Evolutionary conservation across 768 basidiomycete genomes (phyloP).

Genomic region (Chalciporus chontae): DNA sequence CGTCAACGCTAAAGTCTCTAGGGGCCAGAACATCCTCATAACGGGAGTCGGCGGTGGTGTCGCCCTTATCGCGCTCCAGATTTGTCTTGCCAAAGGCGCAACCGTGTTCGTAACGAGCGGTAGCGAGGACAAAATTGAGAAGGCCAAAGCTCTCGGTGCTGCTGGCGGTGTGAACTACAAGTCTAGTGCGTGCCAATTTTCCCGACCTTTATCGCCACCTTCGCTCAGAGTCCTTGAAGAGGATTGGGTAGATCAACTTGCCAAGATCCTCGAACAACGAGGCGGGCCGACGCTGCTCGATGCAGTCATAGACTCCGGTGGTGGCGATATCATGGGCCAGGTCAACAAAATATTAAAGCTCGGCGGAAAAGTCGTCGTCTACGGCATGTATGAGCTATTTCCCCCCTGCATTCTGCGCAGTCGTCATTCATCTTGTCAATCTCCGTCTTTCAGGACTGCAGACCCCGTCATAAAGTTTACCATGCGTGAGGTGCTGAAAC

Average conservation of each 20-base stretch:
- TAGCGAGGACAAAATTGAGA: constrained; percentile 61
- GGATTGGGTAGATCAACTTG: constrained; percentile 52
- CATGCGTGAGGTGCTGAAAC: constrained; percentile 75
- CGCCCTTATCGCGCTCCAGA: constrained; percentile 69
- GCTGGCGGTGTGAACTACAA: constrained; percentile 76
- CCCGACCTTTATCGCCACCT: not conserved
- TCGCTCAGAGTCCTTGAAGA: constrained; percentile 27
- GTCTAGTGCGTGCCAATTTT: constrained; percentile 40
- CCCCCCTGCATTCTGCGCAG: not conserved
- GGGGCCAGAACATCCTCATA: constrained; percentile 72
- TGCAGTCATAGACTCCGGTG: constrained; percentile 66
- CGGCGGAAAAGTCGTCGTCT: constrained; percentile 60
- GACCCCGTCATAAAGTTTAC: constrained; percentile 57
- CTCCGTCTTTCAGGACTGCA: constrained; percentile 51
- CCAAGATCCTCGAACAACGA: constrained; percentile 36
- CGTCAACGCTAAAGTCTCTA: constrained; percentile 59
- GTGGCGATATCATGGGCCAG: constrained; percentile 58
- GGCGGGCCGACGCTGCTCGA: constrained; percentile 39
- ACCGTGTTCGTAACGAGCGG: constrained; percentile 83
- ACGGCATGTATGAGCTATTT: constrained; percentile 49
- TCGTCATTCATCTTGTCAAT: constrained; percentile 9
- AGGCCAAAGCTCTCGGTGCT: constrained; percentile 66
- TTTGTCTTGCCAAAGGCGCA: constrained; percentile 71
- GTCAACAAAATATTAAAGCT: constrained; percentile 47
- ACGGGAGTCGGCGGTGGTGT: constrained; percentile 86